Evolutionary conservation across 345 rosid genomes (phyloP).

Genomic region (Boechera retrofracta): DNA sequence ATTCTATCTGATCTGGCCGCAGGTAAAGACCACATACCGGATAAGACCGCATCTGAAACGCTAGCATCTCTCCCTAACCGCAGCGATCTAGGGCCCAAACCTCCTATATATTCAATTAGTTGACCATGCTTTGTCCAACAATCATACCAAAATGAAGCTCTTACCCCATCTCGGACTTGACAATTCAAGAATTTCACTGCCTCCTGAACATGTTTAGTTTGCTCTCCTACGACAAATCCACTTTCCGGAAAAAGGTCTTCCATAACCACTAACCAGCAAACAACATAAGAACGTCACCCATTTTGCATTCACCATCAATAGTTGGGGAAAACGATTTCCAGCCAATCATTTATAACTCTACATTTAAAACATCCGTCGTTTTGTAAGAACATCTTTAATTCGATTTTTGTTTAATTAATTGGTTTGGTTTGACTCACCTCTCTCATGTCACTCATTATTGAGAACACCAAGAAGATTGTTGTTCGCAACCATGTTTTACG

Average conservation of each 20-base stretch:
- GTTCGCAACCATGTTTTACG: not conserved
- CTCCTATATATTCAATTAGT: too few relatives aligned
- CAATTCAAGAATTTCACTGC: too few relatives aligned
- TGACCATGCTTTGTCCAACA: too few relatives aligned
- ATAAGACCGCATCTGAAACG: too few relatives aligned
- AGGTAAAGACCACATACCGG: too few relatives aligned
- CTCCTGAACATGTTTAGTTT: too few relatives aligned
- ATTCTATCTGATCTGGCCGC: too few relatives aligned
- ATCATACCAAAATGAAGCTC: too few relatives aligned
- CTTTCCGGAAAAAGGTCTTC: not conserved
- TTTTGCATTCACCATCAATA: not conserved
- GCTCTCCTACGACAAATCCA: not conserved
- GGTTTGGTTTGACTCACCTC: slow-evolving; percentile 18
- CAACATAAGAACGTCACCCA: not conserved
- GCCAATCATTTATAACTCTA: not conserved
- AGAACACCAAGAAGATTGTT: not conserved
- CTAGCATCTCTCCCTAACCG: too few relatives aligned
- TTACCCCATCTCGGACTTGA: too few relatives aligned
- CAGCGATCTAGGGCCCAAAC: too few relatives aligned
- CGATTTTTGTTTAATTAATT: not conserved
- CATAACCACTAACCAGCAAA: not conserved
- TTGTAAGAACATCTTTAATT: not conserved
- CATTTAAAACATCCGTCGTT: not conserved
- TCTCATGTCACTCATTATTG: not conserved
- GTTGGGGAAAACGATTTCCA: not conserved